Percentiles rank a stretch among this genome's conserved stretches.
Evolutionary conservation across 2,329 filamentous ascomycete species (phyloP).

Genomic region (Pyricularia sp.): DNA sequence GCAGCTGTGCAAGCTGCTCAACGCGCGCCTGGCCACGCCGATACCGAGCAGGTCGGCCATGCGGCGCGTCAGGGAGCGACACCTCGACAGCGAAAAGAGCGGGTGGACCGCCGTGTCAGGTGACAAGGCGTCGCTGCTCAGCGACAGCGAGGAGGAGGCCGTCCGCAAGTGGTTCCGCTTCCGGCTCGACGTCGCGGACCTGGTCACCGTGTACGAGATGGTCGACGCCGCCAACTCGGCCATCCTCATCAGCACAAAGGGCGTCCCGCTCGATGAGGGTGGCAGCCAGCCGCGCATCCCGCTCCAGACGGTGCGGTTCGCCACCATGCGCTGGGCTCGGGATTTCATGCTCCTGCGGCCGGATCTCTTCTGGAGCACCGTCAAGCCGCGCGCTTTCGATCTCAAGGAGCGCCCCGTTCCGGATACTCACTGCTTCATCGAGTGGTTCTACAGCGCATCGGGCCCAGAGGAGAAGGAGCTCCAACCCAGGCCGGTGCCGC

Average conservation of each 20-base stretch:
- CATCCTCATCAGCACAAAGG: not conserved
- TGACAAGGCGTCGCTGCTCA: not conserved
- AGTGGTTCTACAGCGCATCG: not conserved
- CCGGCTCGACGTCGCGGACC: constrained; percentile 1
- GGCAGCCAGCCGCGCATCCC: not conserved
- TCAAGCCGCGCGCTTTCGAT: not conserved
- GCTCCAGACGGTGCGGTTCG: not conserved
- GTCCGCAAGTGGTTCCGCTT: not conserved
- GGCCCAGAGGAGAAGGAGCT: not conserved
- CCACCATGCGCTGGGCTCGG: not conserved
- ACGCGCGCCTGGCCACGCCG: not conserved
- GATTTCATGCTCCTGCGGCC: not conserved
- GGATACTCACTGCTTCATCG: not conserved
- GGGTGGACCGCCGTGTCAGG: not conserved
- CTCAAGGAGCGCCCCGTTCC: not conserved
- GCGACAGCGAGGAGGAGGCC: not conserved
- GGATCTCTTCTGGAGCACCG: constrained; percentile 1
- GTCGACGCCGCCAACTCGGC: constrained; percentile 1
- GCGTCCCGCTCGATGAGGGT: not conserved
- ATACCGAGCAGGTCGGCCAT: not conserved
- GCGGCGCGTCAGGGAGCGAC: not conserved
- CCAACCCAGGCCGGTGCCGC: not conserved
- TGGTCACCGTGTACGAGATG: not conserved
- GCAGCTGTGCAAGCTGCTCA: not conserved
- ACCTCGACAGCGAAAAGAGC: not conserved